Percentiles rank a stretch among this genome's conserved stretches.
Evolutionary conservation across 73 alveolate species (phyloP).

Genomic region (Paramecium tetraurelia): DNA sequence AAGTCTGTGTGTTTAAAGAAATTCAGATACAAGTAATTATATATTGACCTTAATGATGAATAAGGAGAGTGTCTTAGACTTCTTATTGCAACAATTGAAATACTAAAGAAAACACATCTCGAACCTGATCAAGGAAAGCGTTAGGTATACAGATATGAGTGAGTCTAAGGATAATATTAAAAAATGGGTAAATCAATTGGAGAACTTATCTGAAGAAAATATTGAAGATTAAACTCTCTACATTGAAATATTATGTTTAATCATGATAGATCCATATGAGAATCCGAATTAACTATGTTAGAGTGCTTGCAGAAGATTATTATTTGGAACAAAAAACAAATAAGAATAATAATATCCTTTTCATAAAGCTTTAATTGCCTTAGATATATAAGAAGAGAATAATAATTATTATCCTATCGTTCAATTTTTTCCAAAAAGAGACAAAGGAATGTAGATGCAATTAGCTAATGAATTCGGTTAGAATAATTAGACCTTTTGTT

Average conservation of each 20-base stretch:
- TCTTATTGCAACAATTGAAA: not conserved
- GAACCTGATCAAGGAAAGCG: not conserved
- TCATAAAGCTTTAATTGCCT: not conserved
- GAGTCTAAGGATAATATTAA: not conserved
- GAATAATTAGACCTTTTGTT: not conserved
- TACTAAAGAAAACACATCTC: constrained; percentile 25
- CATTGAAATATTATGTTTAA: constrained; percentile 3
- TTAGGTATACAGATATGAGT: constrained; percentile 34
- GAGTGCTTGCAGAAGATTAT: not conserved
- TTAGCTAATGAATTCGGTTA: not conserved
- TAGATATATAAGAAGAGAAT: not conserved
- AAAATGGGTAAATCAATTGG: constrained; percentile 10
- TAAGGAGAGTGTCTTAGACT: not conserved
- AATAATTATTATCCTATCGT: not conserved
- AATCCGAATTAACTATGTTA: constrained; percentile 21
- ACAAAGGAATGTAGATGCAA: not conserved
- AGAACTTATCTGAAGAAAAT: not conserved
- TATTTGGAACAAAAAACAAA: not conserved
- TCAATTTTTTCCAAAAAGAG: not conserved
- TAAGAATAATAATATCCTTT: not conserved
- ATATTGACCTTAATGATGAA: not conserved
- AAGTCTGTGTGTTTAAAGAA: not conserved
- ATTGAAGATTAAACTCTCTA: constrained; percentile 39
- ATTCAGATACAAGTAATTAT: not conserved
- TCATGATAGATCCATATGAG: constrained; percentile 46